Base-by-base conservation (phyloP, 306 rosid species). In the Cicer judaicum region DNA sequence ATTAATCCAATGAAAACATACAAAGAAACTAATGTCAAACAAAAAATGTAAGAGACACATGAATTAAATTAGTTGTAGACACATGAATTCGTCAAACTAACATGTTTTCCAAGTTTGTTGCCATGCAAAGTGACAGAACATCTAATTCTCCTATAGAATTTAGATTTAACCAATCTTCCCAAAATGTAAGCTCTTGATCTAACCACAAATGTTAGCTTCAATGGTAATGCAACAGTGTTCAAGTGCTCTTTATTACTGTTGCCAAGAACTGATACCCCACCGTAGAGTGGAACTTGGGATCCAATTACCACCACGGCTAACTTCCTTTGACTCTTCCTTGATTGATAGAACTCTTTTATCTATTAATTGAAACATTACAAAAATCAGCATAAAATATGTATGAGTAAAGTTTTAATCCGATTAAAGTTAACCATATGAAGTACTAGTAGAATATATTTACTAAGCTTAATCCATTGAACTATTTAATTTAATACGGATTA, bases 151-250 rank as follows among this genome's bases (percentile, higher is more conserved):
- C 63, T 38, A 73, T 90, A 87, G 75, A 94, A 90, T 74, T 89
- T 90, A n/a, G 97, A 88, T 79, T 79, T 90, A 8, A 94, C 96
- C 64, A 94, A 78, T 29, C 73, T 79, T 44, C 98, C 97, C 70
- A 94, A 57, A 74, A 94, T 87, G 80, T 87, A 80, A 75, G 98
- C 96, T 72, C 92, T 88, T 0, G 98, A 94, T 79, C 98, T 87
- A 78, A 94, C 57, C 1, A 76, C 90, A 19, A 94, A 85, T 16
- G 98, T 88, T 2, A 94, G 87, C 65, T 91, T 91, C 56, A 94
- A 70, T 1, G 96, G 93, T 60, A 94, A 74, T 1, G 79, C 88
- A 12, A 88, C 73, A 48, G 2, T 83, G 21, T 75, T 70, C 52
- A n/a, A 57, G 56, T 67, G 78, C 46, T 81, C 79, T 50, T 78